Evolutionary conservation across 1,284 basidiomycete species (phyloP), one percentile per base, ranked within the genome.

Genomic region (Leucoagaricus sp.): DNA sequence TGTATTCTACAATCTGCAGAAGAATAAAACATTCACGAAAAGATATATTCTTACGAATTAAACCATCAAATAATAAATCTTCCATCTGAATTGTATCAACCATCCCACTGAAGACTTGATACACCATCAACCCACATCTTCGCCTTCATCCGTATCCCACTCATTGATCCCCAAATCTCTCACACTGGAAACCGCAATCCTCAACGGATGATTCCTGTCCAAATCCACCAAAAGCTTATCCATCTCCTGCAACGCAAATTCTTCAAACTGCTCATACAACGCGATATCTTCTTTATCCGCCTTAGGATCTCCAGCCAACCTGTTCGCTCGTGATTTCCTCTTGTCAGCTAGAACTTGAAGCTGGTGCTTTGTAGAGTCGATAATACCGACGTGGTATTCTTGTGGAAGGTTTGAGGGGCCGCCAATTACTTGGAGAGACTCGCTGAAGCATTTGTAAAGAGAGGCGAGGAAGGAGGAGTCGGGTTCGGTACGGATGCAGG

Each of bases 391-490:
- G 2, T 78, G 74, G 49, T 84, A 74, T 54, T 85, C 83, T 0
- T 72, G 73, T 8, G 83, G 73, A 48, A 90, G 76, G 2, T 78
- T 70, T 0, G 65, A 56, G 0, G 77, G 72, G 0, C 84, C 84
- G 2, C 85, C 84, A 42, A 92, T 75, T 19, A 91, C 80, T 25
- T 79, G 80, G 6, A 91, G 62, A 3, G 81, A 81, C 66, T 93
- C 89, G 47, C 79, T 76, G 68, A 93, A 81, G 62, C 86, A 87
- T 62, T 87, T 89, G 77, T 87, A 93, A 15, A 93, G 75, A 0
- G 89, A 89, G 0, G 85, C 82, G 23, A 93, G 80, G 73, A 90
- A 91, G 2, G 87, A 87, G 0, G 86, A 69, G 65, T 93, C 90
- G 42, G 79, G 75, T 68, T 93, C 91, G 23, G 75, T 77, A 33